Base-by-base conservation (phyloP, 2,329 filamentous ascomycete genomes). In the Endoconidiophora laricicola region DNA sequence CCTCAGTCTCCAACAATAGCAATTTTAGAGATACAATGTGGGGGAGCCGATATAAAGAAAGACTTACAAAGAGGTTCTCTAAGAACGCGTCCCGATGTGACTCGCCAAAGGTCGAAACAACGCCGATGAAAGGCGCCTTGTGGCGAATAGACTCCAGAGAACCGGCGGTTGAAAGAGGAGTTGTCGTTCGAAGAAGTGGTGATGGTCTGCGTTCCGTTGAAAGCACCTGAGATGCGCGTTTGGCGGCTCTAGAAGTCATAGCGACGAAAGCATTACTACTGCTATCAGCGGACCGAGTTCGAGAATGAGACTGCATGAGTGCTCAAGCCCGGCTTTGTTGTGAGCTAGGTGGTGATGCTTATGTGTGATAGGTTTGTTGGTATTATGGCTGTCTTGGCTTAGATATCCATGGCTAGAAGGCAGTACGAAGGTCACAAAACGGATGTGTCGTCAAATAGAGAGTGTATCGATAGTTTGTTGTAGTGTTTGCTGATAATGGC, bases 41-140 rank as follows among this genome's bases (percentile, higher is more conserved):
- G 16, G 38, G 24, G 4, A 49, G 9, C 14, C 18, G 10, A n/a
- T 3, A 33, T 36, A 22, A 38, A 16, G 14, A 26, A 9, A 37
- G 16, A 53, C 51, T 53, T 46, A 53, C 51, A 53, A 53, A 53
- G 26, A 53, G 20, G 14, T 43, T 43, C 23, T 49, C 37, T 10
- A 53, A 43, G 43, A 49, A 53, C 20, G 38, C 46, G 29, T 53
- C 51, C 12, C 51, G 42, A 14, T 37, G 23, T 4, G 26, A 39
- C 9, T 50, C 46, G 6, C 51, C 51, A 26, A 49, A 45, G 9
- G 51, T 53, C n/a, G 51, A 53, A 7, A 53, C 51, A 38, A 53
- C 51, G 22, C 51, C 51, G 9, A 53, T 38, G 39, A 53, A 53
- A 9, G 51, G 51, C 2, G 44, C 38, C 38, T 47, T 49, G 47